Evolutionary conservation across 2,329 filamentous ascomycete species (phyloP), one percentile per base, ranked within the genome.

Genomic region (Exophiala phaeomuriformis): DNA sequence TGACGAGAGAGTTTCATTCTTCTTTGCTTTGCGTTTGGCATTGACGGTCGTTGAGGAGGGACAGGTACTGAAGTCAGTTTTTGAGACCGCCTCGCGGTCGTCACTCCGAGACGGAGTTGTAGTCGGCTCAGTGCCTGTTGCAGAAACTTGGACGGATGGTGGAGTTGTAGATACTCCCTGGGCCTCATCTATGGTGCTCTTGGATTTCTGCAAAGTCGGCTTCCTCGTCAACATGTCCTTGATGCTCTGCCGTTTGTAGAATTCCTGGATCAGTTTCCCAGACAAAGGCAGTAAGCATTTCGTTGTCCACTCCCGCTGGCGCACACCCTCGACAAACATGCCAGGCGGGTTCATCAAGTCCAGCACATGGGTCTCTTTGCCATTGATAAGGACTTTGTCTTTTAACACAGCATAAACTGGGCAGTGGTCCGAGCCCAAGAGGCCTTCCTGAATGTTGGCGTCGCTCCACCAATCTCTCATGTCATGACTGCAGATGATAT

Each of bases 351-450:
- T 96, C 78, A 96, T 80, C 47, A 93, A 68, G 64, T 96, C 89
- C 30, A 76, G 69, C 2, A 89, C 72, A 61, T 83, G 68, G 2
- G 78, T 67, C 43, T 79, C 69, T 42, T 72, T 64, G 0, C 73
- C 77, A 9, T 76, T 69, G 4, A 78, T 61, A 0, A 65, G 64
- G 1, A 95, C 79, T 2, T 65, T 73, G 35, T 90, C 81, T 12
- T 83, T 81, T 28, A 94, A 75, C 2, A 79, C 77, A 0, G 84
- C 89, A 67, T 86, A 97, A 1, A 97, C 91, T 0, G 93, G 93
- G 64, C 93, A 98, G 68, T 98, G 93, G 66, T 98, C 93, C 1
- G 91, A 97, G 0, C 93, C 93, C 73, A 95, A 85, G 27, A 97
- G 73, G 0, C 90, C 90, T 69, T 95, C 89, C 67, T 97, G 93